Conservation (phyloP, 495 filamentous ascomycete species). For the Hypoxylon fuscum region DNA sequence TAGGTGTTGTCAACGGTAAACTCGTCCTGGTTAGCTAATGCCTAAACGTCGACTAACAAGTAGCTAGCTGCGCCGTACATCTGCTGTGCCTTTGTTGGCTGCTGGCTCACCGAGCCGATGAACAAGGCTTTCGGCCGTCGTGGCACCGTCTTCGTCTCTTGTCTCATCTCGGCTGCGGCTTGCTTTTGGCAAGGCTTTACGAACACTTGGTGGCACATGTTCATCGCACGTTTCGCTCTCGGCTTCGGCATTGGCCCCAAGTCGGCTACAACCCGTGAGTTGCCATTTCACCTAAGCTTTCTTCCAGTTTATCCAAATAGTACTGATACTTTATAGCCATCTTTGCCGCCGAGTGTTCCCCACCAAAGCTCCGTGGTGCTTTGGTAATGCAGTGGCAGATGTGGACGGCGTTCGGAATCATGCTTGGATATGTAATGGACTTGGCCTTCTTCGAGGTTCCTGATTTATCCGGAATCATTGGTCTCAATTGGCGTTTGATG, state of each 20-base stretch:
- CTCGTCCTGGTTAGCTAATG: slow-evolving; percentile 29
- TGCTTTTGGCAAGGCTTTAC: slow-evolving; percentile 83
- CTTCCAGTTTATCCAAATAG: background rate
- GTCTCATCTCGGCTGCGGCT: slow-evolving; percentile 61
- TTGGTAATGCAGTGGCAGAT: slow-evolving; percentile 77
- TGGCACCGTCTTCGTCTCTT: slow-evolving; percentile 78
- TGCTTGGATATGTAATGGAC: slow-evolving; percentile 77
- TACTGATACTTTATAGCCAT: slow-evolving; percentile 46
- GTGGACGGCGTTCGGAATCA: slow-evolving; percentile 87
- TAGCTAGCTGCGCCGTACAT: slow-evolving; percentile 68
- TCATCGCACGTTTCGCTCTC: slow-evolving; percentile 74
- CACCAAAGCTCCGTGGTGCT: slow-evolving; percentile 78
- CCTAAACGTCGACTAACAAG: slow-evolving; percentile 11
- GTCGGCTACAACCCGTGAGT: slow-evolving; percentile 70
- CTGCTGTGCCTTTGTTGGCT: slow-evolving; percentile 78
- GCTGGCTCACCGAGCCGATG: slow-evolving; percentile 84
- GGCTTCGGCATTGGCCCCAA: slow-evolving; percentile 85
- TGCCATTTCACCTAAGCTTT: background rate
- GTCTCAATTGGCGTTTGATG: slow-evolving; percentile 86
- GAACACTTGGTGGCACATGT: slow-evolving; percentile 78
- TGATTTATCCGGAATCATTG: slow-evolving; percentile 62
- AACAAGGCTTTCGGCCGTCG: slow-evolving; percentile 83
- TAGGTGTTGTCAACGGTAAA: slow-evolving; percentile 70
- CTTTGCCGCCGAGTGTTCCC: slow-evolving; percentile 80
- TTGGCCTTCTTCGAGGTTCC: slow-evolving; percentile 74